Percentiles rank a stretch among this genome's conserved stretches.
phyloP scores from a whole-genome alignment of 2,329 filamentous ascomycete genomes.

The Pochonia chlamydosporia region DNA sequence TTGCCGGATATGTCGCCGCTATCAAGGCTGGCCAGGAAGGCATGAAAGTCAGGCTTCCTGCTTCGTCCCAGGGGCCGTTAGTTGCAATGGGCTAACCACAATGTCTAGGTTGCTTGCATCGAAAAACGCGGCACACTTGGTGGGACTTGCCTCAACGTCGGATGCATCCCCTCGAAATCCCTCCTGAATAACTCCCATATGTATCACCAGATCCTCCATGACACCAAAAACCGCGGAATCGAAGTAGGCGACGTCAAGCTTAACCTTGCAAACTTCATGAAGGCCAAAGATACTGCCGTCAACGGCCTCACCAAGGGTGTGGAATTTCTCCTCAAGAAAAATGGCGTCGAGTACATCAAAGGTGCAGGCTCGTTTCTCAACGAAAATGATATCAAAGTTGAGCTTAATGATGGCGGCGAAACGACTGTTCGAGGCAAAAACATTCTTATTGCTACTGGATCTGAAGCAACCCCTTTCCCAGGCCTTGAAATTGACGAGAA shows the following conservation, averaged over 20 bases:
- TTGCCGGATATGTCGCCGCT: conserved; percentile 96
- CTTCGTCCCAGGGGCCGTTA: background rate
- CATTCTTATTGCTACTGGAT: conserved; percentile 95
- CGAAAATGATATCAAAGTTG: conserved; percentile 87
- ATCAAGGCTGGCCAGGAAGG: conserved; percentile 99
- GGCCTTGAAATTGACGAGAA: conserved; percentile 95
- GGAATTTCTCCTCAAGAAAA: conserved; percentile 98
- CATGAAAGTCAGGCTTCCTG: conserved; percentile 62
- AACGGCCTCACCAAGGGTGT: conserved; percentile 89
- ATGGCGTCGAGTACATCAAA: conserved; percentile 97
- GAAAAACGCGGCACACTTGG: conserved; percentile 95
- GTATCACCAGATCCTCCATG: conserved; percentile 94
- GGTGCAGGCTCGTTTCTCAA: conserved; percentile 81
- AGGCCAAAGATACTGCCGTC: conserved; percentile 94
- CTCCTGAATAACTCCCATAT: conserved; percentile 99
- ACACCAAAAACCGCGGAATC: conserved; percentile 95
- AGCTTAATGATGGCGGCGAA: conserved; percentile 87
- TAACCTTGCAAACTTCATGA: conserved; percentile 94
- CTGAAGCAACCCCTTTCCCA: conserved; percentile 92
- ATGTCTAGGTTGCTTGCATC: conserved; percentile 78
- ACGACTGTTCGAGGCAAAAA: conserved; percentile 86
- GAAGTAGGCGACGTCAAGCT: conserved; percentile 96
- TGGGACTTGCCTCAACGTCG: conserved; percentile 97
- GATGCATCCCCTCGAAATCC: conserved; percentile 98
- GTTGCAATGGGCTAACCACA: conserved; percentile 7